phyloP scores from a whole-genome alignment of 2,329 filamentous ascomycete genomes.

The Nothopassalora personata region DNA sequence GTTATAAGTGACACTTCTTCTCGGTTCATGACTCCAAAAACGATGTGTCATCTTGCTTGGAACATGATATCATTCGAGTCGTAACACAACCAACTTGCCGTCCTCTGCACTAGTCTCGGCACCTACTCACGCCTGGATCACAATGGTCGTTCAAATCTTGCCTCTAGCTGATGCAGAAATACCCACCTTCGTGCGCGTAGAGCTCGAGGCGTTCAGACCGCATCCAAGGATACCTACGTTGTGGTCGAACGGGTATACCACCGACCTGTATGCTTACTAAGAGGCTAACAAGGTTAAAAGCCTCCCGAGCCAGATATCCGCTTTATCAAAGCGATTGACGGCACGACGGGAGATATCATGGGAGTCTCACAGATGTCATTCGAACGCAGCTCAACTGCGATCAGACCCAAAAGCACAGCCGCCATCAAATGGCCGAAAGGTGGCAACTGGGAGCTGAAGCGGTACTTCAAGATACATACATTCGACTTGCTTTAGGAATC shows the following conservation, averaged over 20 bases:
- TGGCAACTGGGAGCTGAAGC: conserved; percentile 22
- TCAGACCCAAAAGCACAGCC: conserved; percentile 11
- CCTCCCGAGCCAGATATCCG: conserved; percentile 10
- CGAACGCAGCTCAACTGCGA: conserved; percentile 4
- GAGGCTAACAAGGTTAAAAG: conserved; percentile 9
- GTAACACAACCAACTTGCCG: background rate
- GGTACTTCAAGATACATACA: conserved; percentile 18
- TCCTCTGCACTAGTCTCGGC: background rate
- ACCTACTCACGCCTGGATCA: background rate
- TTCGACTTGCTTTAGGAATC: conserved; percentile 10
- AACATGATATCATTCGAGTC: background rate
- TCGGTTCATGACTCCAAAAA: background rate
- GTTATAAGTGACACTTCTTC: background rate
- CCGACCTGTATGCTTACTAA: conserved; percentile 24
- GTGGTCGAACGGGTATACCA: conserved; percentile 23
- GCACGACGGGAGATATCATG: conserved; percentile 17
- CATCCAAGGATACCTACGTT: conserved; percentile 25
- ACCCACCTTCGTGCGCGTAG: conserved; percentile 17
- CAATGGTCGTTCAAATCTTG: conserved; percentile 18
- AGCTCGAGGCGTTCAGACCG: conserved; percentile 24
- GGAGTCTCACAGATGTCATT: conserved; percentile 20
- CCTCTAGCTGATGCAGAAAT: conserved; percentile 20
- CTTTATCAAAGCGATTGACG: conserved; percentile 23
- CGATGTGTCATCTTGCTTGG: background rate
- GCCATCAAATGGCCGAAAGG: conserved; percentile 20